Conservation (phyloP, 2,329 filamentous ascomycete genomes). For the Phialemoniopsis sp. region DNA sequence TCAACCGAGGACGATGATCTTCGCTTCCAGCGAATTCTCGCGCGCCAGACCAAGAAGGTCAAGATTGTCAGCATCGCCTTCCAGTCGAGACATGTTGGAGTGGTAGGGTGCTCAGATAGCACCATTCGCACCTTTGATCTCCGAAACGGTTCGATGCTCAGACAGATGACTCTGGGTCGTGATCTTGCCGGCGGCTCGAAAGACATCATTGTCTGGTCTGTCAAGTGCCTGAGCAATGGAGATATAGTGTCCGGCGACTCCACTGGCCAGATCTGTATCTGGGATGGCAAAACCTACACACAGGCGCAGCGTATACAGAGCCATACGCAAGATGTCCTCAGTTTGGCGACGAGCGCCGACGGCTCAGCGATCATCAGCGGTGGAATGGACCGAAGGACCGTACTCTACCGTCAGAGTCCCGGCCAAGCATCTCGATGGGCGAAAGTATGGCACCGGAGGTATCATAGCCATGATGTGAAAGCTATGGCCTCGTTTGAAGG, state of each 20-base stretch:
- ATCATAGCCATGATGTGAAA: conserved; percentile 94
- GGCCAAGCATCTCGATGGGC: conserved; percentile 68
- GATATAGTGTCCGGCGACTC: conserved; percentile 95
- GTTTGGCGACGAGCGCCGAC: conserved; percentile 76
- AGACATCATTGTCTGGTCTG: conserved; percentile 87
- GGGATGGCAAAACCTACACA: conserved; percentile 89
- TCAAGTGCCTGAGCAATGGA: conserved; percentile 81
- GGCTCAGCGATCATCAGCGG: conserved; percentile 82
- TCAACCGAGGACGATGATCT: conserved; percentile 83
- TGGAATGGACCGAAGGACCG: conserved; percentile 85
- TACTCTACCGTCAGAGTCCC: conserved; percentile 68
- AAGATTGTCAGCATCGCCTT: conserved; percentile 90
- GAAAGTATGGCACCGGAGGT: conserved; percentile 79
- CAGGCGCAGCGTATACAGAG: conserved; percentile 80
- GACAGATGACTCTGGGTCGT: conserved; percentile 81
- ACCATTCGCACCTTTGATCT: conserved; percentile 90
- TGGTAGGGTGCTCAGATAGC: conserved; percentile 94
- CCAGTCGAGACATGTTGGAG: conserved; percentile 75
- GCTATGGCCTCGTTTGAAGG: conserved; percentile 88
- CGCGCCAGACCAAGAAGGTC: conserved; percentile 75
- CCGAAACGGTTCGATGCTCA: conserved; percentile 68
- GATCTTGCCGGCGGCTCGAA: conserved; percentile 73
- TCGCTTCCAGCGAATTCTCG: conserved; percentile 71
- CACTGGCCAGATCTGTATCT: conserved; percentile 87
- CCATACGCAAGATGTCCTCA: conserved; percentile 86